Evolutionary conservation across 2,329 filamentous ascomycete genomes (phyloP).

Genomic region (Chaetomiaceae sp.): DNA sequence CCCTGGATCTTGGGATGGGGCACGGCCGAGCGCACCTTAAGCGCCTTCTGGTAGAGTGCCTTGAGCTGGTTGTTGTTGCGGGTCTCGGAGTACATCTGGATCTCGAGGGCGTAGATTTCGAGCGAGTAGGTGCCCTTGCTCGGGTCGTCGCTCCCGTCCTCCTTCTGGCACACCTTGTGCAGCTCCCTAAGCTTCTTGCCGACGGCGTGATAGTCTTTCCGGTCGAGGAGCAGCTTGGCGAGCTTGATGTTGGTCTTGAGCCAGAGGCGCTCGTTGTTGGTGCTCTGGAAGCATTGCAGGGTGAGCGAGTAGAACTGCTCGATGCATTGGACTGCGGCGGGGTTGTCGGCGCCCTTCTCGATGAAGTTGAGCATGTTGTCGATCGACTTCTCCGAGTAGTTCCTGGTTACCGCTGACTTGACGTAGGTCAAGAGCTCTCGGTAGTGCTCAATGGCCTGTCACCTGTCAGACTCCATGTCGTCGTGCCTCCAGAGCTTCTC

Average conservation of each 20-base stretch:
- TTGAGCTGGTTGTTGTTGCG: constrained; percentile 98
- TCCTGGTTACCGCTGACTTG: constrained; percentile 92
- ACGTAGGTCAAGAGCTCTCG: constrained; percentile 94
- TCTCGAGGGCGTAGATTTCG: constrained; percentile 94
- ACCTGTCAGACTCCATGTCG: constrained; percentile 4
- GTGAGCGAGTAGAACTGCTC: constrained; percentile 94
- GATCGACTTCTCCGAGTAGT: constrained; percentile 98
- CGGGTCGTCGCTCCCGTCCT: constrained; percentile 84
- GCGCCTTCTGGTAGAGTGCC: constrained; percentile 81
- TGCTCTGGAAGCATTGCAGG: constrained; percentile 90
- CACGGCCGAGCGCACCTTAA: constrained; percentile 92
- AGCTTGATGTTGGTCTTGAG: constrained; percentile 98
- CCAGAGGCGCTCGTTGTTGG: constrained; percentile 96
- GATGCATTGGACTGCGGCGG: constrained; percentile 74
- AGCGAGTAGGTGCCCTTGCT: constrained; percentile 95
- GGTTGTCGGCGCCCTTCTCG: constrained; percentile 77
- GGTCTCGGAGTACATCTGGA: constrained; percentile 97
- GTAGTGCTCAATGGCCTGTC: constrained; percentile 84
- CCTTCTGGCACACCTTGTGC: constrained; percentile 80
- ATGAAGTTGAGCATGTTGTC: constrained; percentile 99
- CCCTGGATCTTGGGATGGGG: constrained; percentile 99
- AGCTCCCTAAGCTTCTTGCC: constrained; percentile 82
- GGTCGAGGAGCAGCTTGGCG: constrained; percentile 82
- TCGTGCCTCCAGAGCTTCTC: background rate
- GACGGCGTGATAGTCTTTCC: constrained; percentile 78